Evolutionary conservation across 129 eudicot genomes (phyloP), one percentile per base, ranked within the genome.

Genomic region (Tagetes patula): DNA sequence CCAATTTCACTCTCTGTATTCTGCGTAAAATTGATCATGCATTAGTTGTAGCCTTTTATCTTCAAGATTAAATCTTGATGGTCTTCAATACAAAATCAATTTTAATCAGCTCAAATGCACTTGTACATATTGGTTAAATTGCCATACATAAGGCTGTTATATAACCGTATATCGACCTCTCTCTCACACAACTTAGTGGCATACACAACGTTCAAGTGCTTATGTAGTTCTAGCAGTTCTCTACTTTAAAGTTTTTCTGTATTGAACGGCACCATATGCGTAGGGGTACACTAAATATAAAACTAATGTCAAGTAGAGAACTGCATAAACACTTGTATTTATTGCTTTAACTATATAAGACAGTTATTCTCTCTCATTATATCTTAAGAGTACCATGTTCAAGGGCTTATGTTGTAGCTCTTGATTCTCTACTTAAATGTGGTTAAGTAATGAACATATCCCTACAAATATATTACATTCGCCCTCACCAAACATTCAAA

Each of bases 1-100:
- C 94, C 91, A 33, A 89, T 82, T 75, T 85, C 86, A 43, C 96
- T 89, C 64, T 80, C 88, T 0, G 87, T 87, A 74, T 85, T 89
- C 96, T 92, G 91, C 82, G 82, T 5, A 49, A 75, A 8, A 75
- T 39, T 5, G n/a, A 53, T 53, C 55, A 56, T 55, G 11, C 31
- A 6, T 40, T 74, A 6, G 36, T 39, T 31, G 43, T 65, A 8
- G 8, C n/a, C n/a, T 27, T 55, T 7, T 55, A 31, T 6, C 37
- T 55, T 50, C 31, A n/a, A n/a, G 56, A 11, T 48, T 48, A 48
- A 48, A 48, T 48, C 3, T 12, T 48, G 27, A 48, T 14, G 54
- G 54, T 48, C 20, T 3, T 12, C 54, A 48, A 12, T 12, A 48
- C 14, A 48, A 48, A 12, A 7, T 11, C 1, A 8, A 43, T 6